Evolutionary conservation across 2,329 filamentous ascomycete genomes (phyloP), one percentile per base, ranked within the genome.

Genomic region (Penicillium concentricum): DNA sequence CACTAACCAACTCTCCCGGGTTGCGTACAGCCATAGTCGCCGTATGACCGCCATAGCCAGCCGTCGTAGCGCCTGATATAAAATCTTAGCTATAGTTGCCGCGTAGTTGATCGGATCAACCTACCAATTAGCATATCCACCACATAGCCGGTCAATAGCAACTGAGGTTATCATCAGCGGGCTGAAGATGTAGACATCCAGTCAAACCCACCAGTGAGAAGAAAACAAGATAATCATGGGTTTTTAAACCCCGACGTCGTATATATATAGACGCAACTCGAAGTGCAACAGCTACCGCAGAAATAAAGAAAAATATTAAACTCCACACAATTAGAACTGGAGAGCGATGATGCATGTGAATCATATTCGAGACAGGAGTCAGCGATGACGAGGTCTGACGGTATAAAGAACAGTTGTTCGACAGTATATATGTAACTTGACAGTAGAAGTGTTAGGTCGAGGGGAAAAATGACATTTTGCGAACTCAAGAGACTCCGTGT

Each of bases 181-280:
- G 5, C 4, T 9, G 18, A 18, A 39, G 9, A 15, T 9, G 10
- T 30, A 1, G 12, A 4, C 1, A 5, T 13, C n/a, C 2, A 37
- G 22, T 46, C 34, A 41, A 8, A 46, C 54, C 16, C 13, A 56
- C 54, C 28, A 53, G 28, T 30, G 54, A 56, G 42, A 52, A 28
- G 12, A 53, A 47, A 5, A 56, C 42, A 15, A 56, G 54, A 26
- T 56, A 56, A 28, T 56, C 54, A 46, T 56, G 54, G n/a, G 4
- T n/a, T 16, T 53, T 56, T 2, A 46, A 34, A 1, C 3, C 32
- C 13, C 42, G 48, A 28, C 35, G 48, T 12, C 54, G 42, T 3
- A 45, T 53, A 12, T 18, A n/a, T 15, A 13, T 53, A 4, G 54
- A 56, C 5, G 37, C 10, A 13, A 56, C 28, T 10, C 54, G 48